Percentiles rank a stretch among this genome's conserved stretches.
These are phyloP conservation scores for Leccinum griseonigrum DNA, from an alignment of 1,284 basidiomycete species.

Conservation along the genomic window DNA sequence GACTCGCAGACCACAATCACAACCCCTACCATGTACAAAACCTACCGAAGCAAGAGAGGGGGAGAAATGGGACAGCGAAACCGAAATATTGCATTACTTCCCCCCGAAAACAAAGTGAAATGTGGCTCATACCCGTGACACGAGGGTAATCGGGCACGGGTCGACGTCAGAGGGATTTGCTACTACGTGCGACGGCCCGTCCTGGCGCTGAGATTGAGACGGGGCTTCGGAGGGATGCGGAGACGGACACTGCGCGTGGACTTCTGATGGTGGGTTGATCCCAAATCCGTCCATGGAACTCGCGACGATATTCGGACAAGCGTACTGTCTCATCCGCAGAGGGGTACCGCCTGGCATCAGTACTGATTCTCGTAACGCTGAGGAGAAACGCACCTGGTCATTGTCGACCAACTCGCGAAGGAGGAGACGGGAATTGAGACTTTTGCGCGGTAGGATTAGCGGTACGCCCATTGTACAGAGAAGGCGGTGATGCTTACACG, in stretches of 20 bases:
- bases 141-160: constrained; percentile 15
- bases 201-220: background rate
- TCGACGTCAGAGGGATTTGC: constrained; percentile 4
- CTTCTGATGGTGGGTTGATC: constrained; percentile 9
- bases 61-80: background rate
- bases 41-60: background rate
- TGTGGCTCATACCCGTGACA: constrained; percentile 14
- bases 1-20: background rate
- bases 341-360: background rate
- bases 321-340: constrained; percentile 9
- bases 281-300: constrained; percentile 25
- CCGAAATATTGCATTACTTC: background rate
- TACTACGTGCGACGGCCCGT: background rate
- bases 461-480: background rate
- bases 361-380: background rate
- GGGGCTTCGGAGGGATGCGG: background rate
- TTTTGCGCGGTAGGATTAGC: constrained; percentile 12
- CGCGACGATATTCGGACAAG: constrained; percentile 23
- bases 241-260: constrained; percentile 11
- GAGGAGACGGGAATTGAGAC: constrained; percentile 30
- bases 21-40: background rate
- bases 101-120: background rate
- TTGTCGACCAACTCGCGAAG: constrained; percentile 29
- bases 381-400: constrained; percentile 20
- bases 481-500: constrained; percentile 19